Base-by-base conservation (phyloP, 371 early-diverging fungal species). In the Syncephalastrum monosporum region DNA sequence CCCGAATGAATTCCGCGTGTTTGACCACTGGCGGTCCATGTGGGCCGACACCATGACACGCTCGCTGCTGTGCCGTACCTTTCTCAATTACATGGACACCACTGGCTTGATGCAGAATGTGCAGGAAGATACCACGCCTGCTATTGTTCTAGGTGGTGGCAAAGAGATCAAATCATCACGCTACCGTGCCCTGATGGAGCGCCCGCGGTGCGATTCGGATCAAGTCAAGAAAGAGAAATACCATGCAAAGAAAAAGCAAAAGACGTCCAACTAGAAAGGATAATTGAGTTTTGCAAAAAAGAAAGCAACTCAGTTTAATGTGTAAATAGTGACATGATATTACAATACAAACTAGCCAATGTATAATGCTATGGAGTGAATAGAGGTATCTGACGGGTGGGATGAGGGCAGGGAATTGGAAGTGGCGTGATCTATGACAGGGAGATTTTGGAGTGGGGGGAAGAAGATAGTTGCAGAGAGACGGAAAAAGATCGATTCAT, bases 41-140 rank as follows among this genome's bases (percentile, higher is more conserved):
- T 84, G 83, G 85, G 67, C 62, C n/a, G 71, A 65, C 25, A 70
- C 77, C 38, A 76, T 80, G 68, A 77, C 72, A 42, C 77, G 79
- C 55, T 61, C 75, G 0, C 43, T 80, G 59, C 53, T 68, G 59
- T 58, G 57, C 49, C 61, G 61, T 19, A 65, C 66, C 12, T 65
- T 65, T 17, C 52, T 59, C 47, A 19, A 21, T 3, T 59, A 49
- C 17, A 53, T 59, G 53, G 29, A 44, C 13, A 44, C 43, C 25
- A 33, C 59, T 42, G 17, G 49, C 10, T 38, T 46, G 21, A 29
- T 16, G 47, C 49, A 56, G 15, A 47, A 23, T 15, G 17, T 7
- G 54, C 42, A 47, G 38, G 14, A 57, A 59, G 27, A 50, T 12
- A 24, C 55, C 7, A 29, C 50, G 15, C 60, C 60, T 10, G 51